Base-by-base conservation (phyloP, 371 early-diverging fungal species). In the Coemansia sp. region DNA sequence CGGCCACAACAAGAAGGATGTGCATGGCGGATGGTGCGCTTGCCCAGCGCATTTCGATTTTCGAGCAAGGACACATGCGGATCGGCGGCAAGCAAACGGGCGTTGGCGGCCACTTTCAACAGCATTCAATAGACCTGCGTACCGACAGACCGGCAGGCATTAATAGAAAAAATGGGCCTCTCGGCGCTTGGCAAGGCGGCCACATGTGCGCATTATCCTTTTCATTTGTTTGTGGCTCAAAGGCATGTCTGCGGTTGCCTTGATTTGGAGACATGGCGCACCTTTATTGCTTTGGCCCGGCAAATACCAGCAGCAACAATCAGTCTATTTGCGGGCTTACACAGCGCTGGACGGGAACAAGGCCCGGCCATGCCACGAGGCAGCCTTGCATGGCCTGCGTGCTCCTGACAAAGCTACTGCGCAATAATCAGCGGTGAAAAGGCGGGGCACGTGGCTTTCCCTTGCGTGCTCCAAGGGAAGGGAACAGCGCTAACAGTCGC, bases 251-350 rank as follows among this genome's bases (percentile, higher is more conserved):
- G 8, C 16, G 16, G 16, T 45, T 45, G 45, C 16, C 16, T 45
- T n/a, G 45, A 8, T 8, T 45, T 45, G 14, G 16, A 45, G 14
- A n/a, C 20, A 45, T 7, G 6, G 1, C 6, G 7, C 2, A 45
- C 16, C 14, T 3, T 6, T 42, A 11, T n/a, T 30, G 31, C 11
- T 6, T 26, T 30, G 31, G 20, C 33, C 31, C 50, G 50, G 31
- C 50, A 49, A 49, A 20, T 31, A 26, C 50, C 31, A 34, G 51
- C 31, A 51, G 26, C n/a, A 51, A n/a, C 51, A 51, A 51, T 51
- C 11, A 33, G 10, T 31, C 51, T 51, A 33, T 31, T 33, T 51
- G 34, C 9, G 45, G 31, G 34, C 34, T 31, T 34, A 33, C 41
- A 51, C 12, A 7, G 51, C 45, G 14, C 16, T n/a, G n/a, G 16